Conservation (phyloP, 2,329 filamentous ascomycete species). For the Fusarium sp. region DNA sequence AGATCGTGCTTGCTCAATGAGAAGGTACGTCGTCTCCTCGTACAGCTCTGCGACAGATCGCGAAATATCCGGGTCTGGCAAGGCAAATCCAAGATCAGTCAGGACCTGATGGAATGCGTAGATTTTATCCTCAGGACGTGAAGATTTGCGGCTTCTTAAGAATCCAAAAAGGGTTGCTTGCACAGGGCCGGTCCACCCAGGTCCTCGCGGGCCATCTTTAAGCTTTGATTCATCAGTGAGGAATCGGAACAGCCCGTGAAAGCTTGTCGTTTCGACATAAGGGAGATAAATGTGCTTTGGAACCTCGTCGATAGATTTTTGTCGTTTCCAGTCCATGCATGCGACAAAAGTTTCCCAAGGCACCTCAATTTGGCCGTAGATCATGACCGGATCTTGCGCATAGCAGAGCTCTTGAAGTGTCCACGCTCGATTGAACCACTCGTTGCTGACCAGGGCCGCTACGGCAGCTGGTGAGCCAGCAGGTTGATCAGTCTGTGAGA, state of each 20-base stretch:
- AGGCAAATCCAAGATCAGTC: background rate
- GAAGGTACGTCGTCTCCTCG: background rate
- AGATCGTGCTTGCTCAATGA: background rate
- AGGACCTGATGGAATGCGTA: background rate
- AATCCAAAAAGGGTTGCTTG: background rate
- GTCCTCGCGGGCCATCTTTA: background rate
- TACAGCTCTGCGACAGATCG: background rate
- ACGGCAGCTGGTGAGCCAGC: too few relatives aligned
- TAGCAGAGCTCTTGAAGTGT: background rate
- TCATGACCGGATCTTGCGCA: background rate
- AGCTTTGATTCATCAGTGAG: background rate
- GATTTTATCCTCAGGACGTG: background rate
- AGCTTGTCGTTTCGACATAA: background rate
- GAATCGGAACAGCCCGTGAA: background rate
- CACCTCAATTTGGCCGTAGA: background rate
- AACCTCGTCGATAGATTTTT: background rate
- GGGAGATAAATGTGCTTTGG: background rate
- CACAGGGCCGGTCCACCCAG: background rate
- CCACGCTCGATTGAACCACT: background rate
- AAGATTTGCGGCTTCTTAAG: background rate
- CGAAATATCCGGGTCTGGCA: background rate
- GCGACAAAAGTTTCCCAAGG: background rate
- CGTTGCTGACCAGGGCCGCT: too few relatives aligned
- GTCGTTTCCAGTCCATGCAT: background rate
- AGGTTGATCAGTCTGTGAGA: too few relatives aligned